Conservation (phyloP, 2,329 filamentous ascomycete species). For the Cordyceps militaris region DNA sequence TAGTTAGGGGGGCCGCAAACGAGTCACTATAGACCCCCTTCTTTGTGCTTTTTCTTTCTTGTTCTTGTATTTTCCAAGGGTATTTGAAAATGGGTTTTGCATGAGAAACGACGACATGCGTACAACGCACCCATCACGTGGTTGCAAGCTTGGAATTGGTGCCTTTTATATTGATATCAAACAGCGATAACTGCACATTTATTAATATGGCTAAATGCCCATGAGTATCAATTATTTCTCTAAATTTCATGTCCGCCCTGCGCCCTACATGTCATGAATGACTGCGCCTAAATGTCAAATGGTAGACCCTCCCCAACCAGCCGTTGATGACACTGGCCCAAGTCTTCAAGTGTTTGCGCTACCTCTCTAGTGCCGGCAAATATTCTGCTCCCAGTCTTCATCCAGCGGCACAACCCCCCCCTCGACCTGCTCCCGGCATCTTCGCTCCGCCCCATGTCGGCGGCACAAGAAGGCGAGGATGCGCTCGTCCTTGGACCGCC, state of each 20-base stretch:
- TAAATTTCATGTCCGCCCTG: neutral
- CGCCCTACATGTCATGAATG: neutral
- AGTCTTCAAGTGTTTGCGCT: neutral
- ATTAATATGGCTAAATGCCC: neutral
- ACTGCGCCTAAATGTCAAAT: neutral
- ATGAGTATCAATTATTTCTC: neutral
- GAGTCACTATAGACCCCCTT: neutral
- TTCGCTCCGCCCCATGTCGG: neutral
- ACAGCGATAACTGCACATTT: slow-evolving; percentile 9
- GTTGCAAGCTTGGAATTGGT: neutral
- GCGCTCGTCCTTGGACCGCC: slow-evolving; percentile 16
- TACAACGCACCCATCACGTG: neutral
- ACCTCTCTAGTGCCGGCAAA: neutral
- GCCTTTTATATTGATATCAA: neutral
- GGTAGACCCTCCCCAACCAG: neutral
- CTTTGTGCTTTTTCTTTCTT: neutral
- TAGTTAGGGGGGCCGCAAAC: neutral
- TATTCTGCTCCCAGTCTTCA: slow-evolving; percentile 4
- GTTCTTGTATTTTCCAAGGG: neutral
- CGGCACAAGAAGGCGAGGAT: slow-evolving; percentile 16
- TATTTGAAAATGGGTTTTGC: neutral
- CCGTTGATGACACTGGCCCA: neutral
- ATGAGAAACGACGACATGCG: slow-evolving; percentile 7
- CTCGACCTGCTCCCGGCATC: neutral
- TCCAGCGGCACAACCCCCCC: neutral